These are phyloP conservation scores for Mrakia frigida DNA, from an alignment of 768 basidiomycete species.

Conservation along the genomic window DNA sequence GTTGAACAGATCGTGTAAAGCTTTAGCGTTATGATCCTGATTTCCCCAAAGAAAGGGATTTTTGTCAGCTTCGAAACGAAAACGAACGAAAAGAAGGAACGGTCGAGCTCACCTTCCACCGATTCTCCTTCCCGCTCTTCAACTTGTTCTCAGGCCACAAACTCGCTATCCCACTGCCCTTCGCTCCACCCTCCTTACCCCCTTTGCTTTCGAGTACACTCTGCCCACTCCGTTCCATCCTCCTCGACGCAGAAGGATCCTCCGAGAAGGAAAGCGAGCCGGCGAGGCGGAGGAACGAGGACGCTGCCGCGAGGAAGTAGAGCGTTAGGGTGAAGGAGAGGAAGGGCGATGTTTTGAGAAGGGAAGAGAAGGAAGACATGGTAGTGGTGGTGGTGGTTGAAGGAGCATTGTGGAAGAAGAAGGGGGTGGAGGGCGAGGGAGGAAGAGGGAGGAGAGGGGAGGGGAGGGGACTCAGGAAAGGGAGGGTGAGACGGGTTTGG, in stretches of 20 bases:
- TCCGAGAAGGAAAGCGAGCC: background rate
- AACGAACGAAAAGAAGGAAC: too few species aligned
- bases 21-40: background rate
- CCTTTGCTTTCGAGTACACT: background rate
- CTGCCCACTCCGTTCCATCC: too few species aligned
- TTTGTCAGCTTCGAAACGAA: background rate
- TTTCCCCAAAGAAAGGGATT: background rate
- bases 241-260: too few species aligned
- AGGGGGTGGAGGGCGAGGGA: background rate
- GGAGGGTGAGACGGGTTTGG: too few species aligned
- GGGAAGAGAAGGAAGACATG: background rate
- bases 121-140: background rate
- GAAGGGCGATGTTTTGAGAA: background rate
- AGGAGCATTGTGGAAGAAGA: too few species aligned
- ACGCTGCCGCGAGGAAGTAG: background rate
- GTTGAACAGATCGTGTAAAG: background rate
- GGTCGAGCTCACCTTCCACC: background rate
- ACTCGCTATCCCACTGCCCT: background rate
- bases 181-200: background rate
- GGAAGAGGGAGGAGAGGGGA: background rate
- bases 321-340: background rate
- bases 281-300: background rate
- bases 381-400: background rate
- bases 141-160: background rate
- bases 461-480: too few species aligned